Evolutionary conservation across 208 protist genomes (phyloP).

Genomic region (Trypanosoma melophagium): DNA sequence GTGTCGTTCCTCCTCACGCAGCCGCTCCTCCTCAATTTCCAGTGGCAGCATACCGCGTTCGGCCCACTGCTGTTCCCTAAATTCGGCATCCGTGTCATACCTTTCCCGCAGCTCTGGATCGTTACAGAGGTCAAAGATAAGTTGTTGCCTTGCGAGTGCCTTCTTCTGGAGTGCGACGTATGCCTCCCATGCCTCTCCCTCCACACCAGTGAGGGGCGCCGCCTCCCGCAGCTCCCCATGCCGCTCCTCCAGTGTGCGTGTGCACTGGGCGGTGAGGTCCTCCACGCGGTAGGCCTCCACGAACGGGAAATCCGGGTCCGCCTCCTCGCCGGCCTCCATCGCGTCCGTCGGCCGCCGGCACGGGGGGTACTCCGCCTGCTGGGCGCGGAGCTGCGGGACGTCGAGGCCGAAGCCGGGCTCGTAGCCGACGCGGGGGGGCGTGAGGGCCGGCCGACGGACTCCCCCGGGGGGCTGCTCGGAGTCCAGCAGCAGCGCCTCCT

Average conservation of each 20-base stretch:
- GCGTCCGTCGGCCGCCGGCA: conserved; percentile 53
- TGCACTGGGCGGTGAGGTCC: conserved; percentile 45
- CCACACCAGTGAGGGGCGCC: conserved; percentile 73
- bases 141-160: conserved; percentile 71
- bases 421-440: conserved; percentile 76
- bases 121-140: conserved; percentile 81
- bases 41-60: conserved; percentile 64
- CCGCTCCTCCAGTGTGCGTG: conserved; percentile 44
- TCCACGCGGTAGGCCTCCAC: conserved; percentile 60
- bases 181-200: conserved; percentile 82
- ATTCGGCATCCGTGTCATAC: conserved; percentile 54
- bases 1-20: conserved; percentile 49
- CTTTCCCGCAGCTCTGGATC: conserved; percentile 50
- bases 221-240: conserved; percentile 69
- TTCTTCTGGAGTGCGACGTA: conserved; percentile 83
- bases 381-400: conserved; percentile 77
- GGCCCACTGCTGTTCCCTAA: conserved; percentile 55
- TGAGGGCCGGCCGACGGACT: conserved; percentile 71
- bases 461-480: conserved; percentile 73
- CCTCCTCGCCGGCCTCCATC: conserved; percentile 40
- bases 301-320: conserved; percentile 51
- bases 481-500: conserved; percentile 72
- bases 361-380: conserved; percentile 77
- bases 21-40: conserved; percentile 38
- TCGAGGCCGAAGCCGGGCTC: conserved; percentile 86